Evolutionary conservation across 148 eudicot genomes (phyloP).

Genomic region (Spergularia marina): DNA sequence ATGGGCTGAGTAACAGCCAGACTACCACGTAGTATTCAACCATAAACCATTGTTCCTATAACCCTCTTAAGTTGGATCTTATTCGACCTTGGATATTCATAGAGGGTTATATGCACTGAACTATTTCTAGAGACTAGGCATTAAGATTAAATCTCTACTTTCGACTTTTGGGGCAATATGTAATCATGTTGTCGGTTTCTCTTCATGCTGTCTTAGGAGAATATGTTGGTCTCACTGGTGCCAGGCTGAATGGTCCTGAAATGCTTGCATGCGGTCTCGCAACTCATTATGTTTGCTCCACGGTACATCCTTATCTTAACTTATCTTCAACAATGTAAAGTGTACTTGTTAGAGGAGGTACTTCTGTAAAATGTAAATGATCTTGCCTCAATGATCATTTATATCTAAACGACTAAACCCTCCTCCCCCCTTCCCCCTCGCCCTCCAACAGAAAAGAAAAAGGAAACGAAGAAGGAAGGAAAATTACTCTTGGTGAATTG

Average conservation of each 20-base stretch:
- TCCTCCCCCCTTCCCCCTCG: background rate
- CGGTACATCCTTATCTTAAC: slow-evolving; percentile 39
- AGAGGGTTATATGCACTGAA: background rate
- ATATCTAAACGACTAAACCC: background rate
- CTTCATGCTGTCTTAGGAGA: slow-evolving; percentile 53
- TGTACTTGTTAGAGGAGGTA: background rate
- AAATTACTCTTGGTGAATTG: background rate
- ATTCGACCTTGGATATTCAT: background rate
- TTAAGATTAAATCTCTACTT: background rate
- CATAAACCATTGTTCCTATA: background rate
- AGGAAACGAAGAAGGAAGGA: background rate
- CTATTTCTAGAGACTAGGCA: background rate
- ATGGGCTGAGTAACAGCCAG: background rate
- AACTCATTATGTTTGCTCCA: slow-evolving; percentile 78
- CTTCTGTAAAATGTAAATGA: background rate
- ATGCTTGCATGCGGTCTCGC: slow-evolving; percentile 99
- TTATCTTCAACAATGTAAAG: background rate
- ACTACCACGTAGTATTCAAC: background rate
- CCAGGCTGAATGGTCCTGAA: slow-evolving; percentile 94
- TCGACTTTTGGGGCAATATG: background rate
- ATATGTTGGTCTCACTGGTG: slow-evolving; percentile 81
- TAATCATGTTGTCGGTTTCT: background rate
- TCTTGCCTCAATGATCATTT: background rate
- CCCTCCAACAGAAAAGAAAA: too few relatives aligned
- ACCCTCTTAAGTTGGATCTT: background rate